Evolutionary conservation across 257 asterid genomes (phyloP), one percentile per base, ranked within the genome.

Genomic region (Nicotiana noctiflora): DNA sequence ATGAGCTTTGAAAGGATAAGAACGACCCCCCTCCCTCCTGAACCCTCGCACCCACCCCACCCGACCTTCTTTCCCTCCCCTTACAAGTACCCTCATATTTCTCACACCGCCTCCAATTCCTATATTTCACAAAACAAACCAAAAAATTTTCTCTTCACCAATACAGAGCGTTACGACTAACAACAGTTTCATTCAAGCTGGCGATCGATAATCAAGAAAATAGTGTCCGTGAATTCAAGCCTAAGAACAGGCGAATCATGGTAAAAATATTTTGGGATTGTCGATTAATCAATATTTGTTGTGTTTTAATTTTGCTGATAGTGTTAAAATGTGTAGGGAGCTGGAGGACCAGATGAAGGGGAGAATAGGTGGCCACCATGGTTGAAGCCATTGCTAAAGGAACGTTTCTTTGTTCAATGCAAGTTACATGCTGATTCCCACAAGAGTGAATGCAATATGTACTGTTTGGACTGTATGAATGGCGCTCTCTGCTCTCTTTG

Each of bases 201-300:
- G 97, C 97, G 91, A 94, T 94, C 84, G 96, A 90, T 14, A 91
- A 86, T 75, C 93, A 86, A 72, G 93, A 89, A 81, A 79, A 89
- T 31, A 77, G 75, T 27, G 95, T 89, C n/a, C 89, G 90, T 78
- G 97, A 94, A 79, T 87, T 94, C 88, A 94, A 89, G 90, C 89
- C 93, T 23, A 89, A 85, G 29, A 92, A 84, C 87, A 88, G 94
- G 85, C 90, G 94, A 75, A 93, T 93, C 81, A 92, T 91, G 98
- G 98, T 94, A 49, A 1, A 3, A 1, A 15, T 23, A 46, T 74
- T 64, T 3, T 32, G 51, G n/a, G 51, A 10, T 6, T 37, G 29
- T 19, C 7, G 25, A 56, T 56, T 56, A 21, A 56, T 56, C 21
- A 18, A 56, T 56, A n/a, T 14, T 14, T 29, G 4, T 31, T 3